Conservation (phyloP, 768 basidiomycete species). For the Mycena chlorophos region DNA sequence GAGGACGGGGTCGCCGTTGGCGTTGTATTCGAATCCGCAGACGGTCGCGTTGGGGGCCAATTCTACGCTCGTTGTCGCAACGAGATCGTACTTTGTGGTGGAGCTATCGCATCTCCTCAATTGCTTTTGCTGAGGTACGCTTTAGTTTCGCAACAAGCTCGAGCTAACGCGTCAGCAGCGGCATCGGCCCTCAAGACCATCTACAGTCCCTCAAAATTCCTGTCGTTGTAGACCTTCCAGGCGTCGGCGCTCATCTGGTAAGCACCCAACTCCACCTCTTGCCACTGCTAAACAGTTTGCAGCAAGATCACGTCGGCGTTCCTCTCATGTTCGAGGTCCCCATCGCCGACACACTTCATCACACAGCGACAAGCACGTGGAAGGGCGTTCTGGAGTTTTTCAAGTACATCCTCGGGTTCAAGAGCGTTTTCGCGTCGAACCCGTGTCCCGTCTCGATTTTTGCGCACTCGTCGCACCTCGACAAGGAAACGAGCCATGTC, state of each 20-base stretch:
- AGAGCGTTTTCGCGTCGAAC: constrained; percentile 27
- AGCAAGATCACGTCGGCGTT: constrained; percentile 36
- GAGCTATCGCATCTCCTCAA: constrained; percentile 19
- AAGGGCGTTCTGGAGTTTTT: constrained; percentile 26
- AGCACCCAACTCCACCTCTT: neutral
- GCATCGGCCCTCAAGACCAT: constrained; percentile 42
- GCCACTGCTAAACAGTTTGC: neutral
- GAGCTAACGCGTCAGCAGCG: constrained; percentile 22
- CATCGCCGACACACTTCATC: constrained; percentile 28
- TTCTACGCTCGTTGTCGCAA: constrained; percentile 42
- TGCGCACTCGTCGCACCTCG: constrained; percentile 26
- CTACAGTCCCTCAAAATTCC: constrained; percentile 30
- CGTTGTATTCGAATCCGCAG: constrained; percentile 8
- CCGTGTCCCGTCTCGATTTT: constrained; percentile 30
- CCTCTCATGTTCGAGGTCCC: constrained; percentile 30
- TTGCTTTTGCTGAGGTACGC: constrained; percentile 7
- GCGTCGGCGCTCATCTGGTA: constrained; percentile 32
- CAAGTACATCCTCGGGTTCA: constrained; percentile 27
- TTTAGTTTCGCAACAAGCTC: neutral
- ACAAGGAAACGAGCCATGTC: constrained; percentile 18
- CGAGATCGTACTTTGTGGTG: constrained; percentile 42
- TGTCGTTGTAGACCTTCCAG: constrained; percentile 29
- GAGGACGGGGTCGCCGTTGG: constrained; percentile 10
- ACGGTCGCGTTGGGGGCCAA: neutral
- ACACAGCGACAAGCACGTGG: constrained; percentile 21